Conservation (phyloP, 768 basidiomycete genomes). For the Pleurotus pulmonarius region DNA sequence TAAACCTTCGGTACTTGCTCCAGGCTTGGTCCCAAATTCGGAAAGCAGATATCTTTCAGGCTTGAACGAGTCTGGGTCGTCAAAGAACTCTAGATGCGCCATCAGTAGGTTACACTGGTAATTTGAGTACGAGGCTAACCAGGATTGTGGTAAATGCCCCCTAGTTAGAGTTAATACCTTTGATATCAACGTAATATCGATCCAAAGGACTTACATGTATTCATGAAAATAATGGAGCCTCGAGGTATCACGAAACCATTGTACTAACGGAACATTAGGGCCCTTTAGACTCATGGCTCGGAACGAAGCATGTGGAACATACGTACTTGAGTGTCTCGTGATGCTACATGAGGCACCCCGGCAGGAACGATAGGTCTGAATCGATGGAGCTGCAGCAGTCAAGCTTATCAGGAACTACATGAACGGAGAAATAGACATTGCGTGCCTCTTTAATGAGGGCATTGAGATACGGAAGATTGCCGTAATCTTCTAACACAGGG, state of each 20-base stretch:
- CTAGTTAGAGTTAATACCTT: no score
- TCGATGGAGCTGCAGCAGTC: not conserved
- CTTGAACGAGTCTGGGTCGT: constrained; percentile 7
- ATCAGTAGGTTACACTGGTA: not conserved
- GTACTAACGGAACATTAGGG: not conserved
- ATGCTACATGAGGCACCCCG: not conserved
- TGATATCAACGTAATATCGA: no score
- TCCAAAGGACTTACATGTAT: not conserved
- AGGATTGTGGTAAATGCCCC: not conserved
- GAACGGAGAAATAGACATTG: not conserved
- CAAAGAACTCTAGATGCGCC: not conserved
- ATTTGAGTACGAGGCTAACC: not conserved
- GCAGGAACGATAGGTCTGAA: not conserved
- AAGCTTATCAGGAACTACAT: not conserved
- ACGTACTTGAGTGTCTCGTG: not conserved
- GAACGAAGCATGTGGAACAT: no score
- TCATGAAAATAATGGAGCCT: not conserved
- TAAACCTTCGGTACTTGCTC: constrained; percentile 9
- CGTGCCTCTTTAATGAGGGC: constrained; percentile 1
- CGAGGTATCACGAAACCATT: not conserved
- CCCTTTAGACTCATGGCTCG: no score
- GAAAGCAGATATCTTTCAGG: constrained; percentile 11
- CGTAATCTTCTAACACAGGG: not conserved
- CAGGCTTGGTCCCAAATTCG: constrained; percentile 12
- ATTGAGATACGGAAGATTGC: not conserved